phyloP scores from a whole-genome alignment of 1,139 yeast species.

The Taphrina flavorubra region DNA sequence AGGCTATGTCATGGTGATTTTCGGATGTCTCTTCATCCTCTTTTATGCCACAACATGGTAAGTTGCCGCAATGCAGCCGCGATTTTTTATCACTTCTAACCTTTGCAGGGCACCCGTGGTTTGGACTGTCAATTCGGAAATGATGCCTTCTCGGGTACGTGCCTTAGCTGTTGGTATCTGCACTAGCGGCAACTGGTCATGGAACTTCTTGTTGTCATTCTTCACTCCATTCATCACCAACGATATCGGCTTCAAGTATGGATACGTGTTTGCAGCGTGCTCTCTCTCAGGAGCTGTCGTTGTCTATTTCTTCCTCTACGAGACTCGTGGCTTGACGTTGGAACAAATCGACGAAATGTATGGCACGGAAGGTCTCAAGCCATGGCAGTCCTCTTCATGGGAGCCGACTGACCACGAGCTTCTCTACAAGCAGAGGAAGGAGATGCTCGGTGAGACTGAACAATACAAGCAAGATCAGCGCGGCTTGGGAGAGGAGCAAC shows the following conservation, averaged over 20 bases:
- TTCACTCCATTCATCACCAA: slow-evolving; percentile 74
- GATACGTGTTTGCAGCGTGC: slow-evolving; percentile 78
- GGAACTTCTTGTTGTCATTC: slow-evolving; percentile 77
- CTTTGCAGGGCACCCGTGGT: slow-evolving; percentile 66
- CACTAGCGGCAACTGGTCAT: slow-evolving; percentile 72
- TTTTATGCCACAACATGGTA: slow-evolving; percentile 82
- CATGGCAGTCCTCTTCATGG: slow-evolving; percentile 45
- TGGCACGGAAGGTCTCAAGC: slow-evolving; percentile 43
- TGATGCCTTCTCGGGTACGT: slow-evolving; percentile 78
- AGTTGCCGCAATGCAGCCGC: neutral
- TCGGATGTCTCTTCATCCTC: slow-evolving; percentile 79
- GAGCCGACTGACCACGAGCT: slow-evolving; percentile 28
- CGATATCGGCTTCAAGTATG: slow-evolving; percentile 69
- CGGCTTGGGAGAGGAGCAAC: slow-evolving; percentile 15
- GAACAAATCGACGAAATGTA: slow-evolving; percentile 58
- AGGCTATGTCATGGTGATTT: slow-evolving; percentile 74
- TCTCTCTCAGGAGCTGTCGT: slow-evolving; percentile 62
- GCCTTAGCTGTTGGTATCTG: slow-evolving; percentile 81
- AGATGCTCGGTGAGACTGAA: slow-evolving; percentile 24
- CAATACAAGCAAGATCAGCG: slow-evolving; percentile 22
- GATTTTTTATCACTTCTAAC: neutral
- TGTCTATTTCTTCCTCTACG: slow-evolving; percentile 71
- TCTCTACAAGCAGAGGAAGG: slow-evolving; percentile 9
- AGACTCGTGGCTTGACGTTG: slow-evolving; percentile 73
- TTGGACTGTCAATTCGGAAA: slow-evolving; percentile 77